phyloP scores from a whole-genome alignment of 179 eudicot genomes.

The Silene vulgaris region DNA sequence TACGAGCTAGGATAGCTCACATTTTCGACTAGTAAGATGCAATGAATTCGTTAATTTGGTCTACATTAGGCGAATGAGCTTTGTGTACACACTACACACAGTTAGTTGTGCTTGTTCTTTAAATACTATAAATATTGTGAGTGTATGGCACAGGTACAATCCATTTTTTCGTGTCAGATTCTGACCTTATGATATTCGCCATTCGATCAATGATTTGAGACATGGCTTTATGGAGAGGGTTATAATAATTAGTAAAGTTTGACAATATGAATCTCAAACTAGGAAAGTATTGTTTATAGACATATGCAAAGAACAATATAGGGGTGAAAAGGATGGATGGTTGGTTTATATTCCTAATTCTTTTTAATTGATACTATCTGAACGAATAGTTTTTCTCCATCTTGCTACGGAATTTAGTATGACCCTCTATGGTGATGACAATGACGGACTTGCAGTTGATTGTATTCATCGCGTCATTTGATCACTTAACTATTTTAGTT shows the following conservation, averaged over 20 bases:
- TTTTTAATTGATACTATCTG: background rate
- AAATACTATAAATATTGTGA: no score
- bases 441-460: background rate
- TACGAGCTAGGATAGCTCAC: no score
- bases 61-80: no score
- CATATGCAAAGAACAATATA: slow-evolving; percentile 15
- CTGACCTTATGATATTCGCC: background rate
- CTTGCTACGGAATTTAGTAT: slow-evolving; percentile 4
- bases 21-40: no score
- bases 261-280: background rate
- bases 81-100: no score
- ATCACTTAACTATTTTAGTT: background rate
- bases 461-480: background rate
- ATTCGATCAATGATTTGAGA: background rate
- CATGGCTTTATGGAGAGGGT: background rate
- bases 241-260: background rate
- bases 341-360: slow-evolving; percentile 8
- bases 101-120: no score
- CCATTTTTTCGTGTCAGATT: background rate
- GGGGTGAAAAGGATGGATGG: background rate
- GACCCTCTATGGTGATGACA: background rate
- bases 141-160: no score
- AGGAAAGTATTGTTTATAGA: background rate
- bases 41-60: no score
- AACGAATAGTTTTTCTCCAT: slow-evolving; percentile 8